Base-by-base conservation (phyloP, 140 eudicot genomes). In the Senecio squalidus region DNA sequence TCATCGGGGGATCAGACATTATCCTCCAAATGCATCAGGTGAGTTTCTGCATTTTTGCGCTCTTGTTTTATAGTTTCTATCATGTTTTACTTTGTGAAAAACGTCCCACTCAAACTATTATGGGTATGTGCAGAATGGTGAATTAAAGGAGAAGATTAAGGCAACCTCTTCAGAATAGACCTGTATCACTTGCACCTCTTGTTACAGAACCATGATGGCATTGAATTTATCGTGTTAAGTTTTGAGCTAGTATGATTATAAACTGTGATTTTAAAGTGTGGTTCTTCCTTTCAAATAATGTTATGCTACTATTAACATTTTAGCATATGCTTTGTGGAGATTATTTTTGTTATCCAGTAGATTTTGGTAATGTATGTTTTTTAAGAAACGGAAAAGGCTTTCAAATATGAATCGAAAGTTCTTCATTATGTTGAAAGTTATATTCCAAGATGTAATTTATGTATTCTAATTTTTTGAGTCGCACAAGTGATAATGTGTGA, bases 1-100 rank as follows among this genome's bases (percentile, higher is more conserved):
- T 92, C 67, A 50, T 92, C 3, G 98, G 98, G 67, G 98, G 98
- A 73, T 92, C 98, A 24, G 98, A 87, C 55, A 92, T 92, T 68
- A 78, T 92, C 62, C 93, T 92, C 8, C 78, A 73, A 52, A 84
- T 92, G 96, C 98, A 92, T 73, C 84, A 87, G 95, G 96, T 43
- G 43, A 70, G 41, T 29, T 24, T 58, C 14, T 38, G 18, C 29
- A 18, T 49, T 2, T 30, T 65, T 47, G 17, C 17, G 20, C 0
- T 26, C 40, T 70, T 2, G 2, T 59, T 9, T 41, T 25, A 38
- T 5, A 2, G 4, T 53, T 40, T 4, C 8, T 58, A 50, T 36
- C 9, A 4, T 40, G 39, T 23, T 15, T 9, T 21, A 4, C 20
- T 13, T 11, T 9, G 15, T 33, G 26, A 21, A 39, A 23, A 15